These are phyloP conservation scores for Staphylotrichum longicolle DNA, from an alignment of 495 filamentous ascomycete genomes.

Conservation along the genomic window DNA sequence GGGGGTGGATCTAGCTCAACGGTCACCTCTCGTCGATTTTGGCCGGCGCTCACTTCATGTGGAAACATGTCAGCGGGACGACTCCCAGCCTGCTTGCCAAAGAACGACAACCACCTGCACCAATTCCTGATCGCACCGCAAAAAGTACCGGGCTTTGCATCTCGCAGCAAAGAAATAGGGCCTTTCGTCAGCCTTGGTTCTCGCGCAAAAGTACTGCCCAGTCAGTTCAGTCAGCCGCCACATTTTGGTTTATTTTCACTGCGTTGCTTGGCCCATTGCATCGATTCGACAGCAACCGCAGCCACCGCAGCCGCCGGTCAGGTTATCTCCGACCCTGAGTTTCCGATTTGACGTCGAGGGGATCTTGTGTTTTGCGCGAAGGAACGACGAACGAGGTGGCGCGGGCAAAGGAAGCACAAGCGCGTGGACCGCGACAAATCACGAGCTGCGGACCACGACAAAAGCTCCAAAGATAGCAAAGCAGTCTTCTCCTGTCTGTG, in stretches of 20 bases:
- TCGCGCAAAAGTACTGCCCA: background rate
- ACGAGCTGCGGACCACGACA: too few relatives aligned
- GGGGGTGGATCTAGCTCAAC: background rate
- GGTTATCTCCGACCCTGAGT: background rate
- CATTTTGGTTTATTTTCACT: background rate
- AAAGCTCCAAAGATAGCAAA: too few relatives aligned
- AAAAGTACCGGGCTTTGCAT: background rate
- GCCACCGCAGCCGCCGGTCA: background rate
- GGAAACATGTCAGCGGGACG: too few relatives aligned
- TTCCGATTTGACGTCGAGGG: background rate
- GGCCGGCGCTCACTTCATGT: too few relatives aligned
- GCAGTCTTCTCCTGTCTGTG: too few relatives aligned
- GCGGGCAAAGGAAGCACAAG: background rate
- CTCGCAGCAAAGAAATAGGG: background rate
- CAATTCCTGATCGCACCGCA: background rate
- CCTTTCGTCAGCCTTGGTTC: background rate
- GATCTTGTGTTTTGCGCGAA: constrained; percentile 2
- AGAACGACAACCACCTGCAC: constrained; percentile 1
- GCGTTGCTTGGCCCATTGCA: background rate
- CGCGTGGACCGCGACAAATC: background rate
- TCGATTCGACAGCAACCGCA: background rate
- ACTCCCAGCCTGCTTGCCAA: background rate
- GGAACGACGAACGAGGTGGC: background rate
- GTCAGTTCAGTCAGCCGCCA: background rate
- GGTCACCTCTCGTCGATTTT: too few relatives aligned